Evolutionary conservation across 2,329 filamentous ascomycete genomes (phyloP).

Genomic region (Hyphodiscus sp.): DNA sequence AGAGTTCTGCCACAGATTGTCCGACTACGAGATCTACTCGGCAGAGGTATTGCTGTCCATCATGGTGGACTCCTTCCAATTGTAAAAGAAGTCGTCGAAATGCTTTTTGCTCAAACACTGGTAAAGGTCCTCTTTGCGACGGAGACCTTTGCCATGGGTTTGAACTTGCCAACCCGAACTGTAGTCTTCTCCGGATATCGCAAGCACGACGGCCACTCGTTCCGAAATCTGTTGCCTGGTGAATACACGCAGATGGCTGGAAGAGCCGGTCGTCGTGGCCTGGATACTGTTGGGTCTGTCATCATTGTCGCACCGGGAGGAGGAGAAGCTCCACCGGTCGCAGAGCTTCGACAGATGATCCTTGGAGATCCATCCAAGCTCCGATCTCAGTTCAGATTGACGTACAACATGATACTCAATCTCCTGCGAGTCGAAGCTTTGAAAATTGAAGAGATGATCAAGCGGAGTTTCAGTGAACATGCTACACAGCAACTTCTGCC

Average conservation of each 20-base stretch:
- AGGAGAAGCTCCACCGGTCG: slow-evolving; percentile 83
- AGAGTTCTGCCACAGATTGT: slow-evolving; percentile 86
- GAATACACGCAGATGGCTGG: slow-evolving; percentile 99
- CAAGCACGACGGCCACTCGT: slow-evolving; percentile 90
- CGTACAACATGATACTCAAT: slow-evolving; percentile 99
- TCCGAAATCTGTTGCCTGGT: slow-evolving; percentile 84
- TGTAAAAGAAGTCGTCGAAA: slow-evolving; percentile 96
- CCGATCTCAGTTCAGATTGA: slow-evolving; percentile 90
- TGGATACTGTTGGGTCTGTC: slow-evolving; percentile 88
- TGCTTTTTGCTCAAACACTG: slow-evolving; percentile 87
- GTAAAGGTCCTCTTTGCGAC: slow-evolving; percentile 98
- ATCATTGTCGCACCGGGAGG: slow-evolving; percentile 79
- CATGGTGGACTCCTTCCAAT: slow-evolving; percentile 93
- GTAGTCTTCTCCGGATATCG: slow-evolving; percentile 97
- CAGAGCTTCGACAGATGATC: slow-evolving; percentile 85
- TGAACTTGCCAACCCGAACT: slow-evolving; percentile 91
- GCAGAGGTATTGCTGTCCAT: slow-evolving; percentile 88
- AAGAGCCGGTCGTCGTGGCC: slow-evolving; percentile 82
- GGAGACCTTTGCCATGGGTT: slow-evolving; percentile 96
- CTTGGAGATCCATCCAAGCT: slow-evolving; percentile 92
- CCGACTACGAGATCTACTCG: slow-evolving; percentile 75
- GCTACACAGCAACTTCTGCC: slow-evolving; percentile 90
- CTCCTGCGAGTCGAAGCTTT: slow-evolving; percentile 89
- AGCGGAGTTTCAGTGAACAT: slow-evolving; percentile 97
- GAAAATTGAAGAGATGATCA: slow-evolving; percentile 99